Percentiles rank a stretch among this genome's conserved stretches.
These are phyloP conservation scores for Kazachstania africana DNA, from an alignment of 805 yeast genomes.

Conservation along the genomic window DNA sequence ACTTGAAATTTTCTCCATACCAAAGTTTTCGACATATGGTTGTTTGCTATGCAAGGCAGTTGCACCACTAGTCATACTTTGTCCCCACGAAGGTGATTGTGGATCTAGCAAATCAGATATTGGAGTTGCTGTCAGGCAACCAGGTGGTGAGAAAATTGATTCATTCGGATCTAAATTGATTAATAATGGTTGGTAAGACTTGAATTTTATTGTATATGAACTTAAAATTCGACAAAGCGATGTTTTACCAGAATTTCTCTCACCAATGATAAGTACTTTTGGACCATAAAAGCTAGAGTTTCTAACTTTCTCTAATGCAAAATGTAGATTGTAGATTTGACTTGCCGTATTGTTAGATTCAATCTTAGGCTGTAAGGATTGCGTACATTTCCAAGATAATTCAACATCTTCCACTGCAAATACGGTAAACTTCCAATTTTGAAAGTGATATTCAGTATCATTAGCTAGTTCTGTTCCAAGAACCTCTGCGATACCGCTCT, in stretches of 20 bases:
- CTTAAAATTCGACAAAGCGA: conserved; percentile 54
- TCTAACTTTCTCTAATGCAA: conserved; percentile 55
- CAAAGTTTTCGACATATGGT: conserved; percentile 75
- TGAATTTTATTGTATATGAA: conserved; percentile 68
- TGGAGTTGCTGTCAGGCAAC: conserved; percentile 74
- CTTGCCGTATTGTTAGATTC: conserved; percentile 63
- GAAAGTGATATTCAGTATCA: conserved; percentile 48
- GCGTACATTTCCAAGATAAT: conserved; percentile 33
- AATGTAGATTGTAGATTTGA: conserved; percentile 58
- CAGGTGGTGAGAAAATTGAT: conserved; percentile 69
- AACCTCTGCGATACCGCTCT: conserved; percentile 73
- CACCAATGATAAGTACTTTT: conserved; percentile 61
- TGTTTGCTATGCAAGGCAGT: conserved; percentile 75
- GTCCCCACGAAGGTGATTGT: conserved; percentile 62
- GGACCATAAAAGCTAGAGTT: conserved; percentile 26
- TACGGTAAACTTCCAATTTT: conserved; percentile 42
- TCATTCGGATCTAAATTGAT: conserved; percentile 71
- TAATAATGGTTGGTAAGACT: conserved; percentile 48
- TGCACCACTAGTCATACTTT: conserved; percentile 64
- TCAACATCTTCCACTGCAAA: conserved; percentile 57
- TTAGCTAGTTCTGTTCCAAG: conserved; percentile 87
- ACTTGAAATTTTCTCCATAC: conserved; percentile 46
- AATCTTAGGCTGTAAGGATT: conserved; percentile 27
- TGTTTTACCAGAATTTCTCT: conserved; percentile 66
- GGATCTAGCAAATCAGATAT: conserved; percentile 71